Base-by-base conservation (phyloP, 1,284 basidiomycete species). In the Xerocomus minutiporus region DNA sequence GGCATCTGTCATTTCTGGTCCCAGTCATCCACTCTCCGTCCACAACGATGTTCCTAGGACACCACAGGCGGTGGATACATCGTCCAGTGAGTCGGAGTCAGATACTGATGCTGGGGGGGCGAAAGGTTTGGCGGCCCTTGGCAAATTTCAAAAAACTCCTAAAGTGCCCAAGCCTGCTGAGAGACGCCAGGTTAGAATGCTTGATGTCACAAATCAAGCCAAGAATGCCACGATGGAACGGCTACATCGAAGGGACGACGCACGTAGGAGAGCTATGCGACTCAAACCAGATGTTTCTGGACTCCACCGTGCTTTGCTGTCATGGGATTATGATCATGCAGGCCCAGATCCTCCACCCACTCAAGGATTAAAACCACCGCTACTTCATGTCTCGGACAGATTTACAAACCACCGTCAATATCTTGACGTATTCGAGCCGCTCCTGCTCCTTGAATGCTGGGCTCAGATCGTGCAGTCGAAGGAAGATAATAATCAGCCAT, bases 371-470 rank as follows among this genome's bases (percentile, higher is more conserved):
- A 69, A 67, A 29, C 60, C 70, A 13, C 59, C 66, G 8, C 62
- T 78, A 29, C 57, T 62, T 7, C 71, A 68, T 4, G 78, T 96
- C 4, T 88, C 89, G 0, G 79, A 83, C 46, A 73, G 69, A 7
- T 98, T 97, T 66, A 61, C 62, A 2, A 78, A 81, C 53, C 80
- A 84, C 49, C 67, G 75, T 5, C 81, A 93, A 31, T 99, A 97
- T 69, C 78, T 82, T 39, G 73, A 74, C 26, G 75, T 87, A 26
- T 93, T 97, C 64, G 84, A 93, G 59, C 93, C 97, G 1, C 76
- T 99, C n/a, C 75, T 98, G 25, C 73, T 95, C 31, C 77, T 92
- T 55, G 97, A 99, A 71, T 87, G 91, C 57, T 98, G 97, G 95
- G 84, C 89, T 29, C 93, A 97, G 64, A 80, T 98, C 52, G 65